Percentiles rank a stretch among this genome's conserved stretches.
These are phyloP conservation scores for Neofusicoccum cordaticola DNA, from an alignment of 2,329 filamentous ascomycete species.

Conservation along the genomic window DNA sequence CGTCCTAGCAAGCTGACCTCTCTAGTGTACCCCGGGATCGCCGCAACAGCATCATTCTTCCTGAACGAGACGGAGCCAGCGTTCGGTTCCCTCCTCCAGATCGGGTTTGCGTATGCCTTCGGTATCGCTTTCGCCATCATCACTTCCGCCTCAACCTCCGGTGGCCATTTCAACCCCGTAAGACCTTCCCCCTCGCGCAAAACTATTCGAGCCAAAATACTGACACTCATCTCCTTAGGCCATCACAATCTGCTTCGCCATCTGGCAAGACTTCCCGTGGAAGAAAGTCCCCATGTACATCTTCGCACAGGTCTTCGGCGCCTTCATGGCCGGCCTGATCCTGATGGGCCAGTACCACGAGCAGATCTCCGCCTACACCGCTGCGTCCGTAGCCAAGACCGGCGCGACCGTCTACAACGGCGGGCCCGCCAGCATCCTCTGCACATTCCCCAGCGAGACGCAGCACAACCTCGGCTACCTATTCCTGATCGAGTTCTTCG, in stretches of 20 bases:
- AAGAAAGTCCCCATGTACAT: slow-evolving; percentile 58
- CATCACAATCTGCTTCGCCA: slow-evolving; percentile 40
- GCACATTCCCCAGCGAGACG: slow-evolving; percentile 50
- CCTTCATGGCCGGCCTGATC: slow-evolving; percentile 55
- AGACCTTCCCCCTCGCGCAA: slow-evolving; percentile 8
- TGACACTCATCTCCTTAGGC: slow-evolving; percentile 19
- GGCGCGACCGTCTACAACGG: slow-evolving; percentile 44
- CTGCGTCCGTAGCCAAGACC: slow-evolving; percentile 38
- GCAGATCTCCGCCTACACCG: slow-evolving; percentile 45
- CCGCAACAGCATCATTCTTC: slow-evolving; percentile 53
- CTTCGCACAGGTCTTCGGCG: slow-evolving; percentile 55
- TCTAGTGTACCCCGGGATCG: slow-evolving; percentile 48
- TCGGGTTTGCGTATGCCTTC: slow-evolving; percentile 55
- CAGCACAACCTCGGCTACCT: slow-evolving; percentile 57
- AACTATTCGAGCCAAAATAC: slow-evolving; percentile 34
- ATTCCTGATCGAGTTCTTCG: slow-evolving; percentile 60
- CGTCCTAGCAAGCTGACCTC: background rate
- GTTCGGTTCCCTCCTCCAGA: slow-evolving; percentile 55
- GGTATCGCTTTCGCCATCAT: slow-evolving; percentile 61
- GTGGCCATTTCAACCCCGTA: slow-evolving; percentile 55
- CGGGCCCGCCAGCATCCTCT: slow-evolving; percentile 55
- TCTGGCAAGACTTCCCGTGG: slow-evolving; percentile 59
- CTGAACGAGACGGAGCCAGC: slow-evolving; percentile 43
- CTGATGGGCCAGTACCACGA: slow-evolving; percentile 58
- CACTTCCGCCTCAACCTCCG: slow-evolving; percentile 52